Percentiles rank a stretch among this genome's conserved stretches.
Conservation (phyloP, 805 yeast species). For the Cyberlindnera xishuangbannaensis region DNA sequence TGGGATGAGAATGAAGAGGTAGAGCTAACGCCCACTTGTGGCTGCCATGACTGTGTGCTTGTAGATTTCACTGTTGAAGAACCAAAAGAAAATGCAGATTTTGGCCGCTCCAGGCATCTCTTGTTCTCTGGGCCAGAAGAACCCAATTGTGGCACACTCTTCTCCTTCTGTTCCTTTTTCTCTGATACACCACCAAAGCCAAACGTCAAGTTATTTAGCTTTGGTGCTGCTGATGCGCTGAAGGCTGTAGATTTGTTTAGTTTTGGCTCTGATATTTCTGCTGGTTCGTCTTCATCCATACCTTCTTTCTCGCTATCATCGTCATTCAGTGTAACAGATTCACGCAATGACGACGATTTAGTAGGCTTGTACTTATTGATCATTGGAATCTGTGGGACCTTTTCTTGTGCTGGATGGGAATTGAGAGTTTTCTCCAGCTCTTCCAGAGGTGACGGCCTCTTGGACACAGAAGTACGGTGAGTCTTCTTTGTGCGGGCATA, state of each 20-base stretch:
- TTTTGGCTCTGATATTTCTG: background rate
- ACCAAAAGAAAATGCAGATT: constrained; percentile 1
- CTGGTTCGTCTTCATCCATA: constrained; percentile 5
- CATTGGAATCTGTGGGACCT: background rate
- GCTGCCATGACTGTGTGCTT: background rate
- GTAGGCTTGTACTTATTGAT: constrained; percentile 29
- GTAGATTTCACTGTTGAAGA: background rate
- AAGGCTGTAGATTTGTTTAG: no score
- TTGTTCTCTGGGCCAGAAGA: background rate
- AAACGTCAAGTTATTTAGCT: no score
- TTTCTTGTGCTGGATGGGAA: constrained; percentile 1
- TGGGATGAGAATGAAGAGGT: background rate
- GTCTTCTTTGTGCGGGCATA: constrained; percentile 24
- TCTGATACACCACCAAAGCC: no score
- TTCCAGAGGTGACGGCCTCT: constrained; percentile 17
- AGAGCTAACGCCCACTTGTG: background rate
- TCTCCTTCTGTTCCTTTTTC: constrained; percentile 4
- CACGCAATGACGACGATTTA: constrained; percentile 33
- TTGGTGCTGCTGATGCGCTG: no score
- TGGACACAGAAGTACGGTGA: background rate
- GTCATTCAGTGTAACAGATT: constrained; percentile 23
- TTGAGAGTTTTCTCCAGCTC: constrained; percentile 20
- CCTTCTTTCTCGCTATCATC: constrained; percentile 11
- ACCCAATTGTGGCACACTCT: background rate
- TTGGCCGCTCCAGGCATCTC: background rate